Evolutionary conservation across 2,329 filamentous ascomycete species (phyloP), one percentile per base, ranked within the genome.

Genomic region (Alternaria postmessia): DNA sequence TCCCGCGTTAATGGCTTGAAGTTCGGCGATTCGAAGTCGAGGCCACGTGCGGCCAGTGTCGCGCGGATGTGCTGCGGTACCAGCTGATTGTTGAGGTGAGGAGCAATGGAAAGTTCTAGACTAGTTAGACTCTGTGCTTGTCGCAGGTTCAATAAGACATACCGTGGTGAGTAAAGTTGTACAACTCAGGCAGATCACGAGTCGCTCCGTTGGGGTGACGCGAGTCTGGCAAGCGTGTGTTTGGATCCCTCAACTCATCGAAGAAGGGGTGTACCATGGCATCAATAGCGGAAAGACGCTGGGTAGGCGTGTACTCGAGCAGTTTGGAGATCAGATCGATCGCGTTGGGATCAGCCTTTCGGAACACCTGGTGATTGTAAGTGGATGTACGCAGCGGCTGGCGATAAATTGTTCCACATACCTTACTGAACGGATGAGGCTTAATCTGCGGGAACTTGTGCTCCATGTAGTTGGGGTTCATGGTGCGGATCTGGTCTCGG

Each of bases 401-500:
- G 20, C 14, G 32, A 28, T 16, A 11, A 43, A 16, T 14, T 18
- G 11, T 26, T 39, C 3, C n/a, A 74, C 67, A 71, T 75, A 89
- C 87, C 87, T 98, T 98, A 83, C 91, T 96, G 86, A 99, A 99
- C 28, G 95, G 95, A 77, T 99, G 95, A 59, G 95, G 95, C 85
- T 99, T 99, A 84, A 99, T 99, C 81, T 99, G 95, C 48, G 95
- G 95, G 82, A 99, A 99, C 84, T 98, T 98, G 84, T 99, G 95
- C 83, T 99, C 95, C 95, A 99, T 99, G 82, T 99, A 99, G 82
- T 99, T 99, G 61, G 95, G 95, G 81, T 99, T 99, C 95, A 99
- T 99, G 68, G 95, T 99, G 71, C 95, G 92, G 75, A 99, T 99
- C 81, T 99, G 95, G 80, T 99, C 95, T 67, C 95, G 88, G 36